These are phyloP conservation scores for Trichoderma aggressivum DNA, from an alignment of 2,329 filamentous ascomycete species.

Conservation along the genomic window DNA sequence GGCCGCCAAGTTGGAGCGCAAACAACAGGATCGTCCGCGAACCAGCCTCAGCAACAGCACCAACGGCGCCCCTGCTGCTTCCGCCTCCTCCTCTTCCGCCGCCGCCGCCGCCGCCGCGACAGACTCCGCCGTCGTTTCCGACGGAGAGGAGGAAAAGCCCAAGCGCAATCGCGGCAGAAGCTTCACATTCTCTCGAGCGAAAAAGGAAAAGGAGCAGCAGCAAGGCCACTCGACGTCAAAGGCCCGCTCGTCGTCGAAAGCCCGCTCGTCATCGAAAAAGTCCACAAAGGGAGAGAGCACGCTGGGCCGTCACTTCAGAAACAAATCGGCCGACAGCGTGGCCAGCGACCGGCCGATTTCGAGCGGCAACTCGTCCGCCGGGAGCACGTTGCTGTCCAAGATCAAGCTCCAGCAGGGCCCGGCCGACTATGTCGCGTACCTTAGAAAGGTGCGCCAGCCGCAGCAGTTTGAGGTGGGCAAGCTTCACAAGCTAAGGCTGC, in stretches of 20 bases:
- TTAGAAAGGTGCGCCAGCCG: slow-evolving; percentile 76
- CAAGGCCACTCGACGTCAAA: slow-evolving; percentile 61
- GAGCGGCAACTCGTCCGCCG: slow-evolving; percentile 46
- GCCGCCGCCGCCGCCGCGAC: slow-evolving; percentile 28
- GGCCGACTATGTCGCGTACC: slow-evolving; percentile 80
- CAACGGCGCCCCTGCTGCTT: slow-evolving; percentile 29
- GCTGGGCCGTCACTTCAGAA: slow-evolving; percentile 61
- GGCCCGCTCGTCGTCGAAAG: slow-evolving; percentile 61
- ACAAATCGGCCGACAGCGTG: slow-evolving; percentile 70
- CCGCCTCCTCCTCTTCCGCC: slow-evolving; percentile 24
- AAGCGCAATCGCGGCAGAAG: slow-evolving; percentile 53
- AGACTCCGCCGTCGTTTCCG: slow-evolving; percentile 35
- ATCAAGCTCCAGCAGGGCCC: slow-evolving; percentile 72
- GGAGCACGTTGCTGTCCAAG: slow-evolving; percentile 59
- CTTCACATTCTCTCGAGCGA: slow-evolving; percentile 69
- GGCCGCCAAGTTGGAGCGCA: slow-evolving; percentile 45
- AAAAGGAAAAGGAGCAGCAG: slow-evolving; percentile 49
- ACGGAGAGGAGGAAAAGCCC: slow-evolving; percentile 46
- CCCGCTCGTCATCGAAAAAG: slow-evolving; percentile 67
- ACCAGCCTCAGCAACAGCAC: slow-evolving; percentile 43
- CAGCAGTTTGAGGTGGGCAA: slow-evolving; percentile 89
- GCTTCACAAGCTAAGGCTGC: slow-evolving; percentile 83
- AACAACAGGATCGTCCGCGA: slow-evolving; percentile 42
- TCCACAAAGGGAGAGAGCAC: slow-evolving; percentile 60
- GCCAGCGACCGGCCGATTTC: slow-evolving; percentile 56